phyloP scores from a whole-genome alignment of 331 rosid genomes.

The Rosa hybrid region DNA sequence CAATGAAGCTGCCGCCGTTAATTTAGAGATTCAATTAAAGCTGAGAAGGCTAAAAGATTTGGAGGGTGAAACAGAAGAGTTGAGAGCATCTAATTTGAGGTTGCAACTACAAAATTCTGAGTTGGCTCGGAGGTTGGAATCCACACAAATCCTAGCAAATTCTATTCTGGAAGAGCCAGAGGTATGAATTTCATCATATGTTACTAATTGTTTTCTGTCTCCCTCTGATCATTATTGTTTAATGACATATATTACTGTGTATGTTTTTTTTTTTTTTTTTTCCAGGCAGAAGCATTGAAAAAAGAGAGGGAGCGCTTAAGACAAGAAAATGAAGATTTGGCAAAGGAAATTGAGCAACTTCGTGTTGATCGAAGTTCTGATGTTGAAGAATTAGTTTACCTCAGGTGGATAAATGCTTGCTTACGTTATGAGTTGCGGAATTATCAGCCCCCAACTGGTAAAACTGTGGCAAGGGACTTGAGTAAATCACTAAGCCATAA shows the following conservation, averaged over 20 bases:
- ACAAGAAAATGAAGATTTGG: constrained; percentile 46
- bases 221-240: neutral
- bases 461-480: constrained; percentile 78
- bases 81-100: constrained; percentile 51
- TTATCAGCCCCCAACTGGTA: constrained; percentile 64
- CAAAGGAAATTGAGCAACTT: constrained; percentile 60
- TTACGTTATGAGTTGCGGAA: constrained; percentile 75
- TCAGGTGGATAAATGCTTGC: constrained; percentile 94
- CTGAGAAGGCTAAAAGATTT: constrained; percentile 52
- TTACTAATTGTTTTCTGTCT: neutral
- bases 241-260: constrained; percentile 1
- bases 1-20: constrained; percentile 42
- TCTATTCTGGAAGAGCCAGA: constrained; percentile 65
- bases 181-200: constrained; percentile 40
- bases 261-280: constrained; percentile 22
- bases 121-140: constrained; percentile 66
- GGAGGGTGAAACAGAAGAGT: constrained; percentile 59
- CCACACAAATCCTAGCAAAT: constrained; percentile 80
- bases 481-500: constrained; percentile 71
- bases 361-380: constrained; percentile 63
- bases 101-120: constrained; percentile 67
- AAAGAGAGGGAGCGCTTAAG: constrained; percentile 47
- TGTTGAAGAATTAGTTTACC: constrained; percentile 81
- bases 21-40: constrained; percentile 40
- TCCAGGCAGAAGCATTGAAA: constrained; percentile 56